Base-by-base conservation (phyloP, 257 asterid species). In the Ilex aquifolium region DNA sequence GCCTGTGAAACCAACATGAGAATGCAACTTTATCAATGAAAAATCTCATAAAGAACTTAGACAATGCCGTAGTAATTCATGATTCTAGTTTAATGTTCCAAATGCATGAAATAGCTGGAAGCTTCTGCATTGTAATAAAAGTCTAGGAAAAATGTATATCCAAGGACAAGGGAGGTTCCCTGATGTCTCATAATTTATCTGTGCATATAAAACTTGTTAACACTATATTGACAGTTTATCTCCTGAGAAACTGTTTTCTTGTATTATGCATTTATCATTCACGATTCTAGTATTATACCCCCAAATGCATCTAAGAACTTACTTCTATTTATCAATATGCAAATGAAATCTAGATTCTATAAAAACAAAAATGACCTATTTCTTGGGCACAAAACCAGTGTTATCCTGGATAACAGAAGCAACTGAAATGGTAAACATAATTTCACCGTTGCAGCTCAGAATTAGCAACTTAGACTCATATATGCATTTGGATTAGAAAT, bases 1-100 rank as follows among this genome's bases (percentile, higher is more conserved):
- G 96, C 99, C 99, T 93, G 97, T 88, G 77, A 64, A 63, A 73
- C 60, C n/a, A 72, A 68, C 67, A 65, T 67, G 56, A 61, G 50
- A 61, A 44, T 49, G 62, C 75, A 52, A 70, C 70, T 50, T 62
- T 57, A 67, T n/a, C 62, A 55, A 48, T 53, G 39, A 53, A 56
- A 31, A 8, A 17, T 29, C 44, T 36, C 31, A 31, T 36, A 7
- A 48, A 64, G 2, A 53, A 32, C 50, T 46, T 4, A 49, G 54
- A 49, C 14, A 11, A 49, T 49, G 54, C 54, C 54, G 10, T 3
- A 49, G 6, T 49, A 12, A n/a, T 49, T 12, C 54, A 11, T 15
- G 14, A 49, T 49, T 3, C 54, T 3, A 11, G 14, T 4, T 15
- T 44, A 7, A 44, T 13, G 11, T 7, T 44, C 9, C 1, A 13